phyloP scores from a whole-genome alignment of 768 basidiomycete species.

The Rhizopogon vesiculosus region DNA sequence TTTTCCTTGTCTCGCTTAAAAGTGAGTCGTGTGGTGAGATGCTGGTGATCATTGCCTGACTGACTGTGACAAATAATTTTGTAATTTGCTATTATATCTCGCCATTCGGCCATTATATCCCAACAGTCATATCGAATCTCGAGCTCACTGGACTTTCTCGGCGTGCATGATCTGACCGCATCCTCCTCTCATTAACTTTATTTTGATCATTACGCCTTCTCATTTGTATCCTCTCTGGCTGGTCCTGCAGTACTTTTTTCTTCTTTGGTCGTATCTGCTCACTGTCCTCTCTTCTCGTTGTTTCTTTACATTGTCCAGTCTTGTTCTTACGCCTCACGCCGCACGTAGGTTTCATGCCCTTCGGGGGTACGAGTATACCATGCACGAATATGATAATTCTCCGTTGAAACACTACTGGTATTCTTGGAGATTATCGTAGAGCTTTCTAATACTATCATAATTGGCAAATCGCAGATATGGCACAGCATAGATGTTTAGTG shows the following conservation, averaged over 20 bases:
- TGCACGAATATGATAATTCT: no score
- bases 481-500: no score
- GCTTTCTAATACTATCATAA: constrained; percentile 18
- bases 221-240: background rate
- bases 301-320: constrained; percentile 16
- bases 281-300: constrained; percentile 12
- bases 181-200: constrained; percentile 25
- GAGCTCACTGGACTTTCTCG: constrained; percentile 14
- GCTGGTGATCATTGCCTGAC: background rate
- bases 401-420: no score
- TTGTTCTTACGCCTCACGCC: no score
- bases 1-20: constrained; percentile 6
- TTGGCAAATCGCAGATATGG: background rate
- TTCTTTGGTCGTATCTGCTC: no score
- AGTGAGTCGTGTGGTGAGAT: constrained; percentile 10
- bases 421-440: no score
- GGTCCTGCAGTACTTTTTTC: background rate
- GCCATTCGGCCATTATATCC: constrained; percentile 8
- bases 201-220: constrained; percentile 7
- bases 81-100: constrained; percentile 12
- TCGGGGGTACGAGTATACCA: no score
- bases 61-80: background rate
- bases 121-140: constrained; percentile 9
- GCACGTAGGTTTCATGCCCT: no score
- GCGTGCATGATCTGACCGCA: background rate